These are phyloP conservation scores for Ogataea sp. DNA, from an alignment of 805 yeast genomes.

Conservation along the genomic window DNA sequence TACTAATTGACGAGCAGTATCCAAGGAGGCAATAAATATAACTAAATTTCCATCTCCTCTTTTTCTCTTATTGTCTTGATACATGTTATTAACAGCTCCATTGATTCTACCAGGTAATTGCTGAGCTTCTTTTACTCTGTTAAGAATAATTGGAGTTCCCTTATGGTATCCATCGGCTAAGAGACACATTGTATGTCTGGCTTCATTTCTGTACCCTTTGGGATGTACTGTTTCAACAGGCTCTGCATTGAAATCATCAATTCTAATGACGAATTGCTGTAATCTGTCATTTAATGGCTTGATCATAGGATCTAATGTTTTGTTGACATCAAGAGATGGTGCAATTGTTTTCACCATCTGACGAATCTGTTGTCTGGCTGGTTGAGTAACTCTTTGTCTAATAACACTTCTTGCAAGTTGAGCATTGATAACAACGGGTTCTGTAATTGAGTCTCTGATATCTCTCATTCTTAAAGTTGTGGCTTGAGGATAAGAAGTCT, in stretches of 20 bases:
- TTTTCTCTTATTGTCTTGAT: conserved; percentile 30
- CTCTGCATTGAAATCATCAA: conserved; percentile 9
- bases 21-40: conserved; percentile 24
- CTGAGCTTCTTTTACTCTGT: conserved; percentile 17
- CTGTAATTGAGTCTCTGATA: conserved; percentile 37
- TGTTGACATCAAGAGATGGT: conserved; percentile 50
- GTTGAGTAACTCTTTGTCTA: conserved; percentile 30
- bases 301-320: conserved; percentile 55
- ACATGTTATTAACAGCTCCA: conserved; percentile 26
- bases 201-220: conserved; percentile 45
- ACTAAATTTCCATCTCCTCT: conserved; percentile 27
- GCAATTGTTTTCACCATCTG: conserved; percentile 45
- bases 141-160: conserved; percentile 26
- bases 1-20: conserved; percentile 18
- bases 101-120: conserved; percentile 28
- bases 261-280: conserved; percentile 30
- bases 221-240: conserved; percentile 39
- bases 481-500: conserved; percentile 48
- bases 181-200: conserved; percentile 41
- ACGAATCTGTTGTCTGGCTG: conserved; percentile 39
- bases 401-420: conserved; percentile 24
- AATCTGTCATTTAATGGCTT: conserved; percentile 52
- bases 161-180: conserved; percentile 30
- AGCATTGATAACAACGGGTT: conserved; percentile 43
- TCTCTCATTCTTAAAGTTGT: conserved; percentile 45